Percentiles rank a stretch among this genome's conserved stretches.
These are phyloP conservation scores for Paspalum vaginatum DNA, from an alignment of 176 grass and related monocot species.

Conservation along the genomic window DNA sequence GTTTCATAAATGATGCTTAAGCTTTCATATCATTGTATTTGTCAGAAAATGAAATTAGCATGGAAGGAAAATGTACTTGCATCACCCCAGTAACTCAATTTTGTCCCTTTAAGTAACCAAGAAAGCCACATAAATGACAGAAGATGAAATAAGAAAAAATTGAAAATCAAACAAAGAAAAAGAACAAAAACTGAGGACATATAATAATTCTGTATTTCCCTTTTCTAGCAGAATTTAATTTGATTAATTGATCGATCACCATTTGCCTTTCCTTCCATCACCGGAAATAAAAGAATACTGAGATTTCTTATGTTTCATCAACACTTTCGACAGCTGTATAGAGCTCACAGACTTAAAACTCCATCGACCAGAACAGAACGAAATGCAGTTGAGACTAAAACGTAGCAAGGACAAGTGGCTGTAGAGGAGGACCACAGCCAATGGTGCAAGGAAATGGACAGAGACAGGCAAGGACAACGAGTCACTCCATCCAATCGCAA, in stretches of 20 bases:
- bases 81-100: not conserved
- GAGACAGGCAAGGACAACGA: not conserved
- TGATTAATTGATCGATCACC: not conserved
- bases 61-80: not conserved
- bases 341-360: not conserved
- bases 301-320: not conserved
- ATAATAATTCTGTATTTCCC: not conserved
- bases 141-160: not conserved
- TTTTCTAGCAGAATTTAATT: not conserved
- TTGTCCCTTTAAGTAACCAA: not conserved
- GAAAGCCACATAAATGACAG: not conserved
- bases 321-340: not conserved
- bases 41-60: not conserved
- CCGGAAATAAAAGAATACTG: not conserved
- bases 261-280: not conserved
- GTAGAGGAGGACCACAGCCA: conserved; percentile 33
- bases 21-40: not conserved
- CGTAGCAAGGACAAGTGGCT: not conserved
- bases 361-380: conserved; percentile 28
- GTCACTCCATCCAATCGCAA: conserved; percentile 9
- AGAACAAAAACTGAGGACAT: not conserved
- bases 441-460: conserved; percentile 12
- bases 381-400: conserved; percentile 5
- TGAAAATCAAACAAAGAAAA: not conserved
- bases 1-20: not conserved